A percentile compares a stretch with the other conserved stretches of the same genome.
Conservation (phyloP, 2,329 filamentous ascomycete species). For the Aspergillus fijiensis region DNA sequence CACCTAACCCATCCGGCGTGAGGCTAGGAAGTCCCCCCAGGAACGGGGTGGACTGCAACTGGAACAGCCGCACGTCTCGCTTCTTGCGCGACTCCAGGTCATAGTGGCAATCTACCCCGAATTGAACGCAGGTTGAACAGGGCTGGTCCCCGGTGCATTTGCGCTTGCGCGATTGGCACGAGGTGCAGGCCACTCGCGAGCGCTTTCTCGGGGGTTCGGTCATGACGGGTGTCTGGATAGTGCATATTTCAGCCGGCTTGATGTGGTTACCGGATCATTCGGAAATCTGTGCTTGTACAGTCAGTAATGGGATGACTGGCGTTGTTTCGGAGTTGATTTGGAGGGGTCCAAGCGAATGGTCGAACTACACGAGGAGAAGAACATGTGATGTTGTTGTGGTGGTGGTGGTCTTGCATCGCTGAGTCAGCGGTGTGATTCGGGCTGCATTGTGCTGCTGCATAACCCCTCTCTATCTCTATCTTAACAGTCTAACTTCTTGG, state of each 20-base stretch:
- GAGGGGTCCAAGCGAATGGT: too few species aligned
- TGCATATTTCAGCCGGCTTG: background rate
- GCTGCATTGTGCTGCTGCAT: background rate
- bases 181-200: conserved; percentile 50
- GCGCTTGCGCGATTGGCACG: conserved; percentile 57
- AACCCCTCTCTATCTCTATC: background rate
- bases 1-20: conserved; percentile 1
- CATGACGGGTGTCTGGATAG: conserved; percentile 18
- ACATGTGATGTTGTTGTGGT: background rate
- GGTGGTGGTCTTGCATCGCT: background rate
- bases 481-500: too few species aligned
- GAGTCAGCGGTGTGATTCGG: background rate
- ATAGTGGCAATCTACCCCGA: conserved; percentile 56
- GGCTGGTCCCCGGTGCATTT: conserved; percentile 57
- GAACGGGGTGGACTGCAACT: conserved; percentile 14
- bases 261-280: background rate
- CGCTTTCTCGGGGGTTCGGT: conserved; percentile 37
- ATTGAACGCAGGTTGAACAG: conserved; percentile 55
- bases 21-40: conserved; percentile 12
- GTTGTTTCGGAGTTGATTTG: too few species aligned
- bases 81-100: conserved; percentile 34
- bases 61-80: conserved; percentile 28
- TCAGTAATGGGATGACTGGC: too few species aligned
- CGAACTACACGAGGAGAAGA: too few species aligned
- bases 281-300: background rate